Evolutionary conservation across 441 rosid species (phyloP).

Genomic region (Syzygium syzygioides): DNA sequence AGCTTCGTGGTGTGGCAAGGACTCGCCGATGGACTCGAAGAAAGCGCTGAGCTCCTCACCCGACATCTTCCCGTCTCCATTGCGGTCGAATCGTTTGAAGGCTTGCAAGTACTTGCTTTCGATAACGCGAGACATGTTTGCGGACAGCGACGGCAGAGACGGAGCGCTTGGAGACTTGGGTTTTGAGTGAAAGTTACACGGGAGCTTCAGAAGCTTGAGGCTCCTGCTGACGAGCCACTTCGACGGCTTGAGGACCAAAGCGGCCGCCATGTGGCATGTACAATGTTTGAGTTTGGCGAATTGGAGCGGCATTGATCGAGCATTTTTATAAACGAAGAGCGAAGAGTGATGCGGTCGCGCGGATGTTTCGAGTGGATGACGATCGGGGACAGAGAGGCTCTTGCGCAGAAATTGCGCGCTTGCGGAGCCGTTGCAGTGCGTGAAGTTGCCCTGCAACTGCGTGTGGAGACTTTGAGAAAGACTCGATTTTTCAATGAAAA

Average conservation of each 20-base stretch:
- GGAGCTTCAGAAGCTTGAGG: neutral
- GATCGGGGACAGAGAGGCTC: neutral
- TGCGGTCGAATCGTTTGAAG: neutral
- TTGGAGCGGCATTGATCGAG: neutral
- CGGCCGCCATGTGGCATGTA: neutral
- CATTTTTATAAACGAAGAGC: neutral
- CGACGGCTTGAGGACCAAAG: neutral
- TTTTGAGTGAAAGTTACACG: neutral
- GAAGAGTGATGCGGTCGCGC: neutral
- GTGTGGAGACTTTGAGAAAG: neutral
- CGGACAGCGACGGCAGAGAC: neutral
- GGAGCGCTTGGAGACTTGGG: neutral
- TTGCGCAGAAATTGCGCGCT: neutral
- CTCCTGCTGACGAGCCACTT: neutral
- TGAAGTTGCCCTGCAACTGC: too few relatives aligned
- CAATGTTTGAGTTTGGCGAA: neutral
- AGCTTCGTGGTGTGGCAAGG: neutral
- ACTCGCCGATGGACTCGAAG: slow-evolving; percentile 1
- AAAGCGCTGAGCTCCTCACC: neutral
- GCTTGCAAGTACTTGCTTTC: neutral
- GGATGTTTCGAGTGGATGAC: neutral
- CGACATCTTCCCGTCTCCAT: slow-evolving; percentile 9
- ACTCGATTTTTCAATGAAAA: neutral
- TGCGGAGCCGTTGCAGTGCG: neutral
- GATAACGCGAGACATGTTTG: neutral